Base-by-base conservation (phyloP, 2,329 filamentous ascomycete species). In the Chaetomium strumarium region DNA sequence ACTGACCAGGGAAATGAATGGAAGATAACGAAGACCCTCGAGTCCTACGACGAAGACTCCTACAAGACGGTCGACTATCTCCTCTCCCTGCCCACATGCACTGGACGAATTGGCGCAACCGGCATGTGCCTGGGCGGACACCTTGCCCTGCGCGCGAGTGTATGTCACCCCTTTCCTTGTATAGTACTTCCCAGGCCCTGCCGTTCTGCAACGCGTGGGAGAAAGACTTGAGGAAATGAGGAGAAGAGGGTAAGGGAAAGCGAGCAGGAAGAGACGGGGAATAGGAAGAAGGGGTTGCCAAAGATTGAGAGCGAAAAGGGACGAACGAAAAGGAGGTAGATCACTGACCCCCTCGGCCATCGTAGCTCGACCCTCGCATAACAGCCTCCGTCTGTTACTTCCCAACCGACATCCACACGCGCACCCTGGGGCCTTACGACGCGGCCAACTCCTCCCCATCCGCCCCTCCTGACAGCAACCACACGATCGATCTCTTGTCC, bases 81-180 rank as follows among this genome's bases (percentile, higher is more conserved):
- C 30, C 76, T 92, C 44, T 79, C 77, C 20, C 77, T 90, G 19
- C 78, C 82, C 5, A 90, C 86, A n/a, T 89, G 90, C 70, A 95
- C 84, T 56, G 90, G 90, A 46, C 79, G 81, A 34, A 80, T 96
- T 60, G 88, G 88, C 42, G 75, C 85, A 5, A 90, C 87, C 12
- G 89, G 89, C 55, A 96, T 96, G 91, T 96, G 91, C 68, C 81
- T 96, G 1, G 92, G 92, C 48, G 91, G 92, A 1, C 92, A 96
- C 66, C 80, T 96, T 16, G 88, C 83, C 50, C 68, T 82, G 45
- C 87, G 69, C 49, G 77, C 78, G 40, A 73, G 72, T 56, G 78
- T 80, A 72, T 53, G 75, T 67, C 5, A 16, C 11, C 20, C 37
- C 10, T 30, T 36, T 29, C 33, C n/a, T n/a, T n/a, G n/a, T n/a